Evolutionary conservation across 768 basidiomycete species (phyloP).

Genomic region (Suillus decipiens): DNA sequence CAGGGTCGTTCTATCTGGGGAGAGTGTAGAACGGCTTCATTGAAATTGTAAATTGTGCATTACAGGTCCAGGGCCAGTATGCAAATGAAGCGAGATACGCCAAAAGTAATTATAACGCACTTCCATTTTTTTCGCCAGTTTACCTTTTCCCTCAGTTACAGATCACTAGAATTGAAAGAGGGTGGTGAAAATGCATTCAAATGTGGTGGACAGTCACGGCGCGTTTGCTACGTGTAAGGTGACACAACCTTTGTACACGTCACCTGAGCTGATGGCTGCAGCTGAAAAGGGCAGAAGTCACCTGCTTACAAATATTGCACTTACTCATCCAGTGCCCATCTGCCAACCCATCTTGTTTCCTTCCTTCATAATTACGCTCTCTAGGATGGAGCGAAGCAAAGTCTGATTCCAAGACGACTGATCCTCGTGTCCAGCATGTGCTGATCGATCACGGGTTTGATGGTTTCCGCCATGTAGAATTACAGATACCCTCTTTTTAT

Average conservation of each 20-base stretch:
- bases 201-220: too few species aligned
- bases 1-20: background rate
- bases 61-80: background rate
- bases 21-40: background rate
- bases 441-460: background rate
- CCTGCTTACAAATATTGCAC: background rate
- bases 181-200: too few species aligned
- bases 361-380: background rate
- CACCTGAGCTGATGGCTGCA: too few species aligned
- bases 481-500: constrained; percentile 3
- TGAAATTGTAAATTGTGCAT: too few species aligned
- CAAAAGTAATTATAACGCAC: background rate
- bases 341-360: background rate
- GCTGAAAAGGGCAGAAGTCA: too few species aligned
- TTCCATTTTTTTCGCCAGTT: background rate
- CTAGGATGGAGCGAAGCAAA: background rate
- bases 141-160: too few species aligned
- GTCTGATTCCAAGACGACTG: background rate
- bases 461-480: background rate
- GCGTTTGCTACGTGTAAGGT: too few species aligned
- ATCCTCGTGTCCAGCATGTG: background rate
- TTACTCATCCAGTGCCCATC: background rate
- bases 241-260: too few species aligned
- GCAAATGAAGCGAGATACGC: background rate
- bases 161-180: too few species aligned